Evolutionary conservation across 768 basidiomycete species (phyloP), one percentile per base, ranked within the genome.

Genomic region (Suillus clintonianus): DNA sequence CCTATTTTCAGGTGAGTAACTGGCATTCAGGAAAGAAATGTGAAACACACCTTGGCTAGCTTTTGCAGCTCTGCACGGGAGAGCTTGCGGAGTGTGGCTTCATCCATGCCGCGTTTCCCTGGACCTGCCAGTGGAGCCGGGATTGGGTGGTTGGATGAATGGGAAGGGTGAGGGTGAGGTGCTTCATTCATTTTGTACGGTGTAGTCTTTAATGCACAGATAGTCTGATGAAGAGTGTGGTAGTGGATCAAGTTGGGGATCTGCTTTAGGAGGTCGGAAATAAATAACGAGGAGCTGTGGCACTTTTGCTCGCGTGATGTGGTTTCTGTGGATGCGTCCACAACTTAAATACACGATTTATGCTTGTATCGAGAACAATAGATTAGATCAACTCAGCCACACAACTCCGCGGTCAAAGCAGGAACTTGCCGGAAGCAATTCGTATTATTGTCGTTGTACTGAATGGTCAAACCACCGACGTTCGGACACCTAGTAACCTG

Each of bases 21-120:
- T 41, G 6, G 27, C 39, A 11, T 19, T 30, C 39, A 22, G 30
- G 22, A n/a, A 42, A 62, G 7, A n/a, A 37, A 48, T 19, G 30
- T 24, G 11, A 65, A 17, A 32, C 48, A 19, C 15, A 50, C 41
- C n/a, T 22, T 53, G 10, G 42, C 36, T 27, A 59, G n/a, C 42
- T 34, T 30, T 47, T 27, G 19, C 62, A 11, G 61, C 71, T 66
- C 48, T 1, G 62, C 60, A 7, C 75, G 72, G 57, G 75, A 34
- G 15, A 74, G 65, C 36, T 67, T 68, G 56, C 64, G 69, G 36
- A 74, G 74, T 32, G 63, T 27, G 43, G 2, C 62, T 53, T 71
- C 68, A 36, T 54, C 65, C 47, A 69, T 41, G 9, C 62, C 39
- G 11, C 30, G 39, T 57, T 6, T 19, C 2, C 17, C 17, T 19